Evolutionary conservation across 2,329 filamentous ascomycete genomes (phyloP).

Genomic region (Tolypocladium ophioglossoides): DNA sequence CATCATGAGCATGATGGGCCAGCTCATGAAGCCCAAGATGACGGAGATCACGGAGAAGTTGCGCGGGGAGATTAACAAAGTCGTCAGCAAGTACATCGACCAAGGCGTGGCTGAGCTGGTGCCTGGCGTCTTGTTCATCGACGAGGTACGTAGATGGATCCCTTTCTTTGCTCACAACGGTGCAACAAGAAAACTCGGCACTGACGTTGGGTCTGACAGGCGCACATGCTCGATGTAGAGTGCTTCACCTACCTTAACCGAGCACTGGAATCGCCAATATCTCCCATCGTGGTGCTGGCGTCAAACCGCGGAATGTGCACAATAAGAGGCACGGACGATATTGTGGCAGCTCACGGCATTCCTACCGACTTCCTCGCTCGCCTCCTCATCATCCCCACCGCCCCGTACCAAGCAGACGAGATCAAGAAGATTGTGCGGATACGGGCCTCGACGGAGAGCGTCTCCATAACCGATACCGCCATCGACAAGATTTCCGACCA

Average conservation of each 20-base stretch:
- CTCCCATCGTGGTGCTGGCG: slow-evolving; percentile 92
- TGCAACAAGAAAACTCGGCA: neutral
- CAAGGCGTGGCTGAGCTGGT: slow-evolving; percentile 96
- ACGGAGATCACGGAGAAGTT: slow-evolving; percentile 99
- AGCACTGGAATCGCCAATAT: slow-evolving; percentile 89
- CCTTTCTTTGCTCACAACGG: neutral
- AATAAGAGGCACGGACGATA: slow-evolving; percentile 75
- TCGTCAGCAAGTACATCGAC: slow-evolving; percentile 97
- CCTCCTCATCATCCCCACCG: slow-evolving; percentile 91
- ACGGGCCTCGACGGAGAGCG: slow-evolving; percentile 70
- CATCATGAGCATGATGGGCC: slow-evolving; percentile 99
- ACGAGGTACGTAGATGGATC: slow-evolving; percentile 56
- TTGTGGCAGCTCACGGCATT: slow-evolving; percentile 84
- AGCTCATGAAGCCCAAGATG: slow-evolving; percentile 99
- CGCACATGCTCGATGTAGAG: slow-evolving; percentile 99
- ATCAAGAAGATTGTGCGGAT: slow-evolving; percentile 87
- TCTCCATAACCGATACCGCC: slow-evolving; percentile 70
- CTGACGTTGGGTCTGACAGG: slow-evolving; percentile 38
- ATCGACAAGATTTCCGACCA: slow-evolving; percentile 80
- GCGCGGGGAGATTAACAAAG: slow-evolving; percentile 94
- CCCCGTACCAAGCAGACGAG: slow-evolving; percentile 77
- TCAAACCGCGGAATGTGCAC: slow-evolving; percentile 93
- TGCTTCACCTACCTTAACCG: slow-evolving; percentile 99
- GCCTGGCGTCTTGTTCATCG: slow-evolving; percentile 96
- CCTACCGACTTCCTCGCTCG: slow-evolving; percentile 88